Conservation (phyloP, 2,329 filamentous ascomycete species). For the Lasiodiplodia theobromae region DNA sequence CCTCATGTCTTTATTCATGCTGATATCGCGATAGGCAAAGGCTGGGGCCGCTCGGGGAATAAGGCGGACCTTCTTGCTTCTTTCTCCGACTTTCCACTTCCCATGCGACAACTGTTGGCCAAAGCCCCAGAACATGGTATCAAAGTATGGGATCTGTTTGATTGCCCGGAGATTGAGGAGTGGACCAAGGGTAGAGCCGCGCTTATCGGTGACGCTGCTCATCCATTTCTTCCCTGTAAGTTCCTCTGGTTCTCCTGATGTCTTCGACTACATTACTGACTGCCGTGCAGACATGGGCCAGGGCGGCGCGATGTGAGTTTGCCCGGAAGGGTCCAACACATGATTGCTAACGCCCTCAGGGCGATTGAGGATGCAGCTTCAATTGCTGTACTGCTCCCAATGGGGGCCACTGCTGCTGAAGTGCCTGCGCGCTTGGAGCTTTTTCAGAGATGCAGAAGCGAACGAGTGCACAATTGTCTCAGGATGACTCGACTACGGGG, state of each 20-base stretch:
- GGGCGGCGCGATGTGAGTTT: conserved; percentile 58
- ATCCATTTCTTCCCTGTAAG: conserved; percentile 70
- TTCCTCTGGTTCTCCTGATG: conserved; percentile 3
- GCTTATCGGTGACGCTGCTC: conserved; percentile 71
- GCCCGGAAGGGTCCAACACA: too few relatives aligned
- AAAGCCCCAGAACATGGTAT: conserved; percentile 46
- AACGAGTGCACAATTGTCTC: conserved; percentile 65
- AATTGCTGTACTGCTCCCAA: conserved; percentile 58
- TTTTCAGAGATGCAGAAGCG: conserved; percentile 65
- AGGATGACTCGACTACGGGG: conserved; percentile 63
- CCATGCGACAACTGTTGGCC: conserved; percentile 47
- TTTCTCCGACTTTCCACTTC: conserved; percentile 5
- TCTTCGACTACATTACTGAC: background rate
- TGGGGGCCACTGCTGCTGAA: background rate
- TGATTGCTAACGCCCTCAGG: background rate
- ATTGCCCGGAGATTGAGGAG: conserved; percentile 65
- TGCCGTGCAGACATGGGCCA: conserved; percentile 60
- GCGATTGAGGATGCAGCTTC: conserved; percentile 73
- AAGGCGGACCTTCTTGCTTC: conserved; percentile 38
- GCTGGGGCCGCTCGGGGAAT: conserved; percentile 42
- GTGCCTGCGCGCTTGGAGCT: conserved; percentile 60
- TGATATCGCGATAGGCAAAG: background rate
- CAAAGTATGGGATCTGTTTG: conserved; percentile 46
- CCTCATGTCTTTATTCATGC: background rate
- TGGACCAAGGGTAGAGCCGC: conserved; percentile 65